Base-by-base conservation (phyloP, 2,329 filamentous ascomycete genomes). In the Cladosporium sp. region DNA sequence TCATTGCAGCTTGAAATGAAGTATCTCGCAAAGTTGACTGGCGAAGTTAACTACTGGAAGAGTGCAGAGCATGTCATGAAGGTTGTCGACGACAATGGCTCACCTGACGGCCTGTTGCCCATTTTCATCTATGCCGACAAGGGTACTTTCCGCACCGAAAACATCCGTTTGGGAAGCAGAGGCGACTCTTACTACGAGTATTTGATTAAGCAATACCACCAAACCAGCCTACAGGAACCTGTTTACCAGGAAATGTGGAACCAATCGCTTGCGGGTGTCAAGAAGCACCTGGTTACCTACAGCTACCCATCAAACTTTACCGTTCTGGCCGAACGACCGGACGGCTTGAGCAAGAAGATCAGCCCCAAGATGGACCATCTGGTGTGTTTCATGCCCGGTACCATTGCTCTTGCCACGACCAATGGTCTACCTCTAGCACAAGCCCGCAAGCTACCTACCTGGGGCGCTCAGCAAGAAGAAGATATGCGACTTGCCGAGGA, bases 171-270 rank as follows among this genome's bases (percentile, higher is more conserved):
- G 26, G 95, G 95, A 47, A 97, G 92, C 77, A 88, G 95, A 68
- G 95, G 95, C 55, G 95, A 99, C 81, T 97, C 93, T 58, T 99
- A 98, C 80, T 99, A 99, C 80, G 92, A 99, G 80, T 99, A 99
- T 78, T 87, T 99, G 60, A 96, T 98, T 83, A 99, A 99, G 81
- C 95, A 99, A 78, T 98, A 96, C 76, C 84, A 97, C 24, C 95
- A 99, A 79, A 99, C 95, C 14, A 92, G 91, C 65, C 88, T 91
- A 76, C 85, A 93, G 74, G 94, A 99, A 77, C 84, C 88, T 0
- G 81, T 98, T 18, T 99, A 99, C 78, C 84, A 89, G 70, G 91
- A 95, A 15, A 92, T 99, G 88, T 99, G 96, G 93, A 85, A 94
- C 47, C 91, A 99, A 76, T 85, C 92, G 15, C 82, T 99, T 55